Conservation (phyloP, 441 rosid species). For the Populus hybrid region DNA sequence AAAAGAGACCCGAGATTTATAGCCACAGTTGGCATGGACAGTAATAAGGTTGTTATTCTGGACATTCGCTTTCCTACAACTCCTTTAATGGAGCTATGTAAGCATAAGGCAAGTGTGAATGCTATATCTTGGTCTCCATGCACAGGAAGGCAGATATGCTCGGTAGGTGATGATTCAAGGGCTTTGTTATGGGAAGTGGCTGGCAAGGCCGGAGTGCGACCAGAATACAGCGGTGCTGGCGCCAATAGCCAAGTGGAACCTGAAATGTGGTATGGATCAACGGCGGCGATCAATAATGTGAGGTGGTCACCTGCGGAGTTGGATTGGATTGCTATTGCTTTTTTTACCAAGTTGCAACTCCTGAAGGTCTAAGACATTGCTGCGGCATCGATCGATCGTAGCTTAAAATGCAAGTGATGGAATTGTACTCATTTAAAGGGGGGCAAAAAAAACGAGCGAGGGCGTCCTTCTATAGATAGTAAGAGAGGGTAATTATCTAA, state of each 20-base stretch:
- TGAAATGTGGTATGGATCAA: constrained; percentile 40
- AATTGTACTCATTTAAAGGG: no score
- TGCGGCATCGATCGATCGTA: neutral
- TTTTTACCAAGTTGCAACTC: constrained; percentile 40
- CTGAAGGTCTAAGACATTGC: constrained; percentile 30
- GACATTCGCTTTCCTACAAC: constrained; percentile 55
- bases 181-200: constrained; percentile 48
- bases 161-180: constrained; percentile 50
- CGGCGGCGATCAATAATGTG: constrained; percentile 42
- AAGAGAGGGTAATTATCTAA: no score
- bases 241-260: constrained; percentile 25
- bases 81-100: constrained; percentile 37
- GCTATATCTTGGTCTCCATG: constrained; percentile 47
- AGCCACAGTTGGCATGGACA: constrained; percentile 52
- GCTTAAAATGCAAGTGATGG: neutral
- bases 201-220: neutral
- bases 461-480: no score
- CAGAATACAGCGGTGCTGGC: neutral
- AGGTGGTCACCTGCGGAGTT: constrained; percentile 50
- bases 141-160: constrained; percentile 38
- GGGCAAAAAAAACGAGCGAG: no score
- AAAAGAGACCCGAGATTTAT: constrained; percentile 51
- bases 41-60: constrained; percentile 42
- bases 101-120: constrained; percentile 45
- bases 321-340: constrained; percentile 43